These are phyloP conservation scores for Candida ponderosae DNA, from an alignment of 805 yeast species.

Conservation along the genomic window DNA sequence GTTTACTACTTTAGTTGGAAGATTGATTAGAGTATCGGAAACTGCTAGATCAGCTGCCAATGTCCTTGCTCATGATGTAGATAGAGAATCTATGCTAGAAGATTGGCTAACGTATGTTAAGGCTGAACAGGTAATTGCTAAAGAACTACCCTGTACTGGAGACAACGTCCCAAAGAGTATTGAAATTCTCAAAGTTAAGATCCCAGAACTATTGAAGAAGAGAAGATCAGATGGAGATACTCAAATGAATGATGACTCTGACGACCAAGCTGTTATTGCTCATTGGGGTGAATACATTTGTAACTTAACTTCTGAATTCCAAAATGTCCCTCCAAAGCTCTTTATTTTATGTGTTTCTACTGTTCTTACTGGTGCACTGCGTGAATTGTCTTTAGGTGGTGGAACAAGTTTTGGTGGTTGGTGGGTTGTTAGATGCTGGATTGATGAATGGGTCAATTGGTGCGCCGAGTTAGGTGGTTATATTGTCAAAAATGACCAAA, in stretches of 20 bases:
- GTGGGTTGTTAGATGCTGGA: slow-evolving; percentile 75
- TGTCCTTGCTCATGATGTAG: slow-evolving; percentile 34
- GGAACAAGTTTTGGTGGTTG: slow-evolving; percentile 60
- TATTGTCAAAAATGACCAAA: slow-evolving; percentile 11
- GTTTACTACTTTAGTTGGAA: slow-evolving; percentile 44
- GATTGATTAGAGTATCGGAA: slow-evolving; percentile 47
- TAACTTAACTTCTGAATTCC: slow-evolving; percentile 38
- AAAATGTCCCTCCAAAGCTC: slow-evolving; percentile 44
- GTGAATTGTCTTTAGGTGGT: slow-evolving; percentile 54
- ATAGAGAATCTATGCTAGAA: slow-evolving; percentile 40
- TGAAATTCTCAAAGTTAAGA: slow-evolving; percentile 27
- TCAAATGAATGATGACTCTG: slow-evolving; percentile 5
- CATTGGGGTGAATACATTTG: slow-evolving; percentile 28
- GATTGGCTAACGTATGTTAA: slow-evolving; percentile 53
- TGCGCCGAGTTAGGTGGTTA: slow-evolving; percentile 56
- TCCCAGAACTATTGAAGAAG: slow-evolving; percentile 23
- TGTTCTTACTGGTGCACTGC: slow-evolving; percentile 46
- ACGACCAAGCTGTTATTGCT: slow-evolving; percentile 8
- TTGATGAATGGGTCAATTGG: slow-evolving; percentile 66
- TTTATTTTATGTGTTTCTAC: slow-evolving; percentile 47
- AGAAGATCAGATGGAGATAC: slow-evolving; percentile 1
- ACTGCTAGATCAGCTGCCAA: slow-evolving; percentile 42
- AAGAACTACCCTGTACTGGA: slow-evolving; percentile 44
- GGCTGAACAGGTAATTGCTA: slow-evolving; percentile 32
- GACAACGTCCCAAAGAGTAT: slow-evolving; percentile 24